phyloP scores from a whole-genome alignment of 495 filamentous ascomycete species.

The Bacidia rubella region DNA sequence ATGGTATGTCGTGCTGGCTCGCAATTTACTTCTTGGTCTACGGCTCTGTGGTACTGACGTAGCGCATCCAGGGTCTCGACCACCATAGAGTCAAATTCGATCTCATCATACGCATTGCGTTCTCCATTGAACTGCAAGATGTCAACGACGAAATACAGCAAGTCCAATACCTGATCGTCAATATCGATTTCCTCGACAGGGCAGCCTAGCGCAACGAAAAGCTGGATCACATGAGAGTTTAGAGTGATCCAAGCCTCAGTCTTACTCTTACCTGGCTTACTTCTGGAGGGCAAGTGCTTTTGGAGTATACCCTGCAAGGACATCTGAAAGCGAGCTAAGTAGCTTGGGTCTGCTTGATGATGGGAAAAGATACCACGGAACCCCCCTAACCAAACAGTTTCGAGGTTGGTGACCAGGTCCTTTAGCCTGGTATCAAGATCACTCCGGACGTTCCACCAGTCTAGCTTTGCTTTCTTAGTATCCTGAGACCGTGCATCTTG shows the following conservation, averaged over 20 bases:
- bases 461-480: constrained; percentile 47
- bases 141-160: constrained; percentile 92
- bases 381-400: constrained; percentile 87
- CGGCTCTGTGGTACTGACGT: constrained; percentile 56
- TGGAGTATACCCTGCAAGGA: constrained; percentile 72
- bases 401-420: constrained; percentile 70
- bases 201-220: constrained; percentile 77
- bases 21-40: constrained; percentile 28
- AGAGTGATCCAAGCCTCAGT: constrained; percentile 26
- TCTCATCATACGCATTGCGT: constrained; percentile 91
- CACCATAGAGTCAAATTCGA: constrained; percentile 75
- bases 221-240: constrained; percentile 50
- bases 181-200: constrained; percentile 55
- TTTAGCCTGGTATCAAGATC: constrained; percentile 62
- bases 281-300: constrained; percentile 81
- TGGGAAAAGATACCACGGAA: constrained; percentile 85
- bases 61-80: constrained; percentile 74
- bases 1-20: constrained; percentile 74
- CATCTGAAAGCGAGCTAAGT: constrained; percentile 58
- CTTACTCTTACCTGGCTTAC: constrained; percentile 38
- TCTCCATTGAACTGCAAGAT: constrained; percentile 95
- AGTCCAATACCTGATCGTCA: constrained; percentile 73
- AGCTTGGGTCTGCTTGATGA: constrained; percentile 40
- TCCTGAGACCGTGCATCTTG: constrained; percentile 54
- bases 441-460: constrained; percentile 83